phyloP scores from a whole-genome alignment of 805 yeast genomes.

The Candida easanensis region DNA sequence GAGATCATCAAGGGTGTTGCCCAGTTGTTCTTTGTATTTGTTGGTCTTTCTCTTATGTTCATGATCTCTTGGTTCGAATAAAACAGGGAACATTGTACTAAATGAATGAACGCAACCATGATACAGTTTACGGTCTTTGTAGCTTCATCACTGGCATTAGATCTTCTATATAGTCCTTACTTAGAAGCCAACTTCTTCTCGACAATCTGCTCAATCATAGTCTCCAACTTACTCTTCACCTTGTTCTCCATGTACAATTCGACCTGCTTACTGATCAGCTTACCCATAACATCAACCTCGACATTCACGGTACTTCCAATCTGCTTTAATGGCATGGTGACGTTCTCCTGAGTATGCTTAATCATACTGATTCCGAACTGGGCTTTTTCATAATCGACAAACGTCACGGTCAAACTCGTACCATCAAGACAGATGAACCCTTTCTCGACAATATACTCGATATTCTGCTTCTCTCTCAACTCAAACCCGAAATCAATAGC shows the following conservation, averaged over 20 bases:
- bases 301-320: slow-evolving; percentile 73
- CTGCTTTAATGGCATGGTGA: slow-evolving; percentile 63
- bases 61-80: slow-evolving; percentile 31
- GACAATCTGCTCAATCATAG: slow-evolving; percentile 31
- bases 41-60: slow-evolving; percentile 61
- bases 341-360: slow-evolving; percentile 83
- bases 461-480: slow-evolving; percentile 57
- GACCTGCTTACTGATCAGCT: slow-evolving; percentile 85
- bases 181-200: slow-evolving; percentile 36
- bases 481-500: slow-evolving; percentile 74
- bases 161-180: neutral
- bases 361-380: slow-evolving; percentile 87
- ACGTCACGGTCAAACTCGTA: slow-evolving; percentile 83
- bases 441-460: slow-evolving; percentile 83
- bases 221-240: slow-evolving; percentile 28
- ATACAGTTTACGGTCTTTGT: no score
- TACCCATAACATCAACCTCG: slow-evolving; percentile 94
- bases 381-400: slow-evolving; percentile 55
- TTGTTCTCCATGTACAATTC: slow-evolving; percentile 40
- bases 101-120: no score
- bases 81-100: neutral
- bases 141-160: no score
- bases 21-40: slow-evolving; percentile 47
- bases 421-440: slow-evolving; percentile 95
- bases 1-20: slow-evolving; percentile 39